Percentiles rank a stretch among this genome's conserved stretches.
phyloP scores from a whole-genome alignment of 257 asterid species.

The Parsonsia alboflavescens region DNA sequence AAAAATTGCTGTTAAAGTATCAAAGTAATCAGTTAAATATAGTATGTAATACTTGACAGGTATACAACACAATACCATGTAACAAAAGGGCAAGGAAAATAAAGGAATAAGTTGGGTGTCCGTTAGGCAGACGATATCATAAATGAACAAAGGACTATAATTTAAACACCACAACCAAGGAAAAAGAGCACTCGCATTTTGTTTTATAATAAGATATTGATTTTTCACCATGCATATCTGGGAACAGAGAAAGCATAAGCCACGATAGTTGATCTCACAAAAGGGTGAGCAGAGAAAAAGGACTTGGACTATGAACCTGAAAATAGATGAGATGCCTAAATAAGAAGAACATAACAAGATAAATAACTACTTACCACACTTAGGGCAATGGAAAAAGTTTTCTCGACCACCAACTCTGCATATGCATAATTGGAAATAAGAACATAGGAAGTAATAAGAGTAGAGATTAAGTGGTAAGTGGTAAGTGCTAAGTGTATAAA shows the following conservation, averaged over 20 bases:
- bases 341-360: not conserved
- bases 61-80: not conserved
- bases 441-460: not conserved
- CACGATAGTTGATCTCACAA: not conserved
- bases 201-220: not conserved
- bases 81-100: no score
- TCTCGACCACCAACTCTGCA: slow-evolving; percentile 91
- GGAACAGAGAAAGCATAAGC: not conserved
- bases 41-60: not conserved
- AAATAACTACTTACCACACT: slow-evolving; percentile 60
- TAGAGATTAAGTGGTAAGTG: no score
- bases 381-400: slow-evolving; percentile 78
- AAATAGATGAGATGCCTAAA: not conserved
- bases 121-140: not conserved
- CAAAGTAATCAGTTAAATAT: not conserved
- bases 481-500: no score
- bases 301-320: not conserved
- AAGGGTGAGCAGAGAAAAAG: not conserved
- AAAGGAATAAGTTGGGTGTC: not conserved
- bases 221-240: not conserved
- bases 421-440: slow-evolving; percentile 14
- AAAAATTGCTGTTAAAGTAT: not conserved
- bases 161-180: not conserved
- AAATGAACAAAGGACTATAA: not conserved
- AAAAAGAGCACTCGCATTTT: not conserved